Base-by-base conservation (phyloP, 345 rosid genomes). In the Cardamine resedifolia region DNA sequence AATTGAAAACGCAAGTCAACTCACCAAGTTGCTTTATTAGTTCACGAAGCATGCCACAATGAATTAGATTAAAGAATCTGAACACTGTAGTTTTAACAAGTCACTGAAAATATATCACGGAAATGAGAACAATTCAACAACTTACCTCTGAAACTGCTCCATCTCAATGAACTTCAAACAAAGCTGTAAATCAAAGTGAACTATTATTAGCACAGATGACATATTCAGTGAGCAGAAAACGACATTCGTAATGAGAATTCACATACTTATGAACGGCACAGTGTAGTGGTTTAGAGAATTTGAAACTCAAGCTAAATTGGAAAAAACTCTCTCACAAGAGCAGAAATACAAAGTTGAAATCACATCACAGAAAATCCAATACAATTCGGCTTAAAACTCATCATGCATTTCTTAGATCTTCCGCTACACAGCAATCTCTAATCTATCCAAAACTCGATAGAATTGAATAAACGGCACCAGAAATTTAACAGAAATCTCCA, bases 1-100 rank as follows among this genome's bases (percentile, higher is more conserved):
- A 23, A 1, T 1, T 63, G 45, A 31, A 23, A 23, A 6, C 2
- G 63, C 41, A 36, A 10, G 59, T 21, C n/a, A 58, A 71, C 89
- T 86, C 80, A 94, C 98, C 97, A 20, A 94, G 92, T 68, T 94
- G 98, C 75, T 90, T 94, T n/a, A n/a, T n/a, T 66, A 94, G 82
- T 11, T 94, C 97, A 26, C 97, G 96, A 73, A 94, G 92, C 85
- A 97, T 94, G 90, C 10, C 71, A 69, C 16, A 73, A 24, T n/a
- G 38, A 31, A 55, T 70, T 56, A 28, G 12, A 10, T 20, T 0
- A 69, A 20, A 53, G 55, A 47, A 33, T 45, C 15, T 58, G 44
- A 27, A 72, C 16, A 51, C 24, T 28, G 12, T 47, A n/a, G 26
- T 18, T 68, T 33, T 5, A 20, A 20, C 55, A n/a, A 61, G 14